Evolutionary conservation across 108 stramenopile species (phyloP).

Genomic region (Schizochytrium sp.): DNA sequence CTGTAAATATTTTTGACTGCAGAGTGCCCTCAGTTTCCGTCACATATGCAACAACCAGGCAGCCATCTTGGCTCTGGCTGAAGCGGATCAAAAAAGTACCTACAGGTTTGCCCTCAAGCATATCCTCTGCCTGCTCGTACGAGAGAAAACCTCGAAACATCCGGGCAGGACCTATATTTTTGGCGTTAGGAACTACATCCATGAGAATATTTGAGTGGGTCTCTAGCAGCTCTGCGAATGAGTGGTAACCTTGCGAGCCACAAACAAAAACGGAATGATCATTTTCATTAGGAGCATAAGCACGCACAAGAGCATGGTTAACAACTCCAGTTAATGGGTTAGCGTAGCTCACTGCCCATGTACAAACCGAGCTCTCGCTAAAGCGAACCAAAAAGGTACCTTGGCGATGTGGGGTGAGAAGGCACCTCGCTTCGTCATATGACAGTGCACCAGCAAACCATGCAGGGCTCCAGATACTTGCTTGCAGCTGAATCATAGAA

Average conservation of each 20-base stretch:
- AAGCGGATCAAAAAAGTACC: slow-evolving; percentile 41
- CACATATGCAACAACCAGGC: slow-evolving; percentile 30
- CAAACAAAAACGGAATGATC: not conserved
- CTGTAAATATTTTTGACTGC: slow-evolving; percentile 35
- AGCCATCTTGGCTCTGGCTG: slow-evolving; percentile 41
- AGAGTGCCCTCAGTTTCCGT: not conserved
- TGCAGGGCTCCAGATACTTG: not conserved
- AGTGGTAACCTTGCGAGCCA: not conserved
- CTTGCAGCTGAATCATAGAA: not conserved
- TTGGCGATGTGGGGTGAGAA: slow-evolving; percentile 36
- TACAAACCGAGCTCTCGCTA: slow-evolving; percentile 39
- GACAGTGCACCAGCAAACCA: slow-evolving; percentile 59
- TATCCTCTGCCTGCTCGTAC: slow-evolving; percentile 10
- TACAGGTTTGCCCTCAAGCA: slow-evolving; percentile 27
- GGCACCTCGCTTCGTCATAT: slow-evolving; percentile 30
- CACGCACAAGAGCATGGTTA: slow-evolving; percentile 33
- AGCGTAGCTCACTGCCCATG: slow-evolving; percentile 11
- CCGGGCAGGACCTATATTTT: slow-evolving; percentile 35
- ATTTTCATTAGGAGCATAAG: not conserved
- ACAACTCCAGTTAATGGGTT: slow-evolving; percentile 21
- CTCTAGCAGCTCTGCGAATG: slow-evolving; percentile 12
- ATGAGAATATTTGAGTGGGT: not conserved
- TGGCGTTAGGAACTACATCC: not conserved
- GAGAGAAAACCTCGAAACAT: slow-evolving; percentile 28
- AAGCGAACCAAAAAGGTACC: slow-evolving; percentile 54